Conservation (phyloP, 495 filamentous ascomycete genomes). For the Penicillium subrubescens region DNA sequence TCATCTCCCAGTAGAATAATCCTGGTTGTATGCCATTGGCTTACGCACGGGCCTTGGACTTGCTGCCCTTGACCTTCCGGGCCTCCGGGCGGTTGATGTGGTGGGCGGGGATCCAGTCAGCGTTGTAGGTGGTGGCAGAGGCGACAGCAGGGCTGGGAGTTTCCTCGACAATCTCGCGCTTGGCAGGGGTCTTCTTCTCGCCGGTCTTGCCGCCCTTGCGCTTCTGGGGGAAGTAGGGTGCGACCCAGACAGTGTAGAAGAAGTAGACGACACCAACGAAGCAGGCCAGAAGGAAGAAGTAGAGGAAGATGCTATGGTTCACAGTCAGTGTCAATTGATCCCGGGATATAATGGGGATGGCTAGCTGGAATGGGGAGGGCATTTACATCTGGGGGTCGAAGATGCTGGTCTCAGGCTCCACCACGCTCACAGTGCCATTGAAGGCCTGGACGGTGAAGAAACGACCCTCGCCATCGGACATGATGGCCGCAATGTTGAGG, state of each 20-base stretch:
- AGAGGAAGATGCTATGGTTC: slow-evolving; percentile 82
- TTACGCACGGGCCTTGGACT: slow-evolving; percentile 56
- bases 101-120: slow-evolving; percentile 91
- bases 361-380: not conserved
- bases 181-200: slow-evolving; percentile 60
- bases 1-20: not conserved
- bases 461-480: slow-evolving; percentile 63
- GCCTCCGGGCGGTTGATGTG: slow-evolving; percentile 88
- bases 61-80: slow-evolving; percentile 73
- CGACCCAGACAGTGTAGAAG: slow-evolving; percentile 97
- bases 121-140: slow-evolving; percentile 78
- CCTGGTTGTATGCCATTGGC: slow-evolving; percentile 10
- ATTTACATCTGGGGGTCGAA: slow-evolving; percentile 95
- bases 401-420: slow-evolving; percentile 89
- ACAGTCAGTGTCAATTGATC: slow-evolving; percentile 26
- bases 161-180: slow-evolving; percentile 70
- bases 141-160: slow-evolving; percentile 69
- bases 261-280: slow-evolving; percentile 86
- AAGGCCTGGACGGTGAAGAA: slow-evolving; percentile 78
- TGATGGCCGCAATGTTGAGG: slow-evolving; percentile 74
- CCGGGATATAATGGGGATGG: not conserved
- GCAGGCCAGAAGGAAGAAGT: slow-evolving; percentile 80
- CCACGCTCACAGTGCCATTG: slow-evolving; percentile 85
- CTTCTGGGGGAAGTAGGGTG: slow-evolving; percentile 93
- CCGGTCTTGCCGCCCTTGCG: slow-evolving; percentile 65